Evolutionary conservation across 169 alveolate genomes (phyloP).

Genomic region (Eimeria necatrix): DNA sequence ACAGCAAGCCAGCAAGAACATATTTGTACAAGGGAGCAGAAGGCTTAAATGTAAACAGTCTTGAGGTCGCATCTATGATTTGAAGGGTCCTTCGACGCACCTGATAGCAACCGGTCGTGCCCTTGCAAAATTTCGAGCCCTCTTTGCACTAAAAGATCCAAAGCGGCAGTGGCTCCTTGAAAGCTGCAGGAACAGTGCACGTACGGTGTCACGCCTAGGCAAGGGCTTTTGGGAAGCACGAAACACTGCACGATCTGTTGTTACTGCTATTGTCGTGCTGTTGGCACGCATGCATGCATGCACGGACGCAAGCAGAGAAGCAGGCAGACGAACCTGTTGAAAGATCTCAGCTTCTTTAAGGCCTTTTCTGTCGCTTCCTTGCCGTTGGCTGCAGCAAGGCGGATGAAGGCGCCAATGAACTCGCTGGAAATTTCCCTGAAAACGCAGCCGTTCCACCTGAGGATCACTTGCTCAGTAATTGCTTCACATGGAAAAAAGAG

Average conservation of each 20-base stretch:
- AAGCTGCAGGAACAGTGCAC: neutral
- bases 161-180: conserved; percentile 12
- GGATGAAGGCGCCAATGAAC: neutral
- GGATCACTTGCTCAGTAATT: no score
- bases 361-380: conserved; percentile 16
- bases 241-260: neutral
- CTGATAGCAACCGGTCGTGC: conserved; percentile 7
- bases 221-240: neutral
- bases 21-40: neutral
- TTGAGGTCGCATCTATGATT: neutral
- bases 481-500: neutral
- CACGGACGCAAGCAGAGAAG: no score
- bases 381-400: conserved; percentile 38
- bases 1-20: neutral
- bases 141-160: conserved; percentile 33
- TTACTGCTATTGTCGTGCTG: neutral
- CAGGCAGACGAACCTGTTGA: conserved; percentile 2
- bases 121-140: conserved; percentile 26
- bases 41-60: neutral
- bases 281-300: neutral
- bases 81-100: neutral
- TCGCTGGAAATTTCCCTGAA: neutral
- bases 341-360: neutral
- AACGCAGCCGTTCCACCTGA: no score
- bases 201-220: no score